phyloP scores from a whole-genome alignment of 2,329 filamentous ascomycete genomes.

The Penicillium sumatraense region DNA sequence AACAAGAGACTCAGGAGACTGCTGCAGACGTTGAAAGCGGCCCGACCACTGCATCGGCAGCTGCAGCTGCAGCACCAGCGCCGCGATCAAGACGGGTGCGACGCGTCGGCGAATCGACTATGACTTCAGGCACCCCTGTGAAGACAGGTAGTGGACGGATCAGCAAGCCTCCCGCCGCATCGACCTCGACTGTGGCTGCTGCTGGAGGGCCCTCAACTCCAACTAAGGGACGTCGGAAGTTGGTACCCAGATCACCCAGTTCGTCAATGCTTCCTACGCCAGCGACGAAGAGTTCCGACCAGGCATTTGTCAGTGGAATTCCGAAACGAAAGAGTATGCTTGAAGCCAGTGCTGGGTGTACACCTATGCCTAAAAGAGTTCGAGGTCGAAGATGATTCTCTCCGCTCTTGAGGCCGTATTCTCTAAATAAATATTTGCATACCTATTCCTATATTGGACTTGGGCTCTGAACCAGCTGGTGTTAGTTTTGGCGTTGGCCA shows the following conservation, averaged over 20 bases:
- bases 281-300: conserved; percentile 21
- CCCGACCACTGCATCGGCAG: conserved; percentile 23
- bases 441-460: background rate
- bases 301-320: conserved; percentile 25
- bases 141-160: conserved; percentile 24
- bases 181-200: conserved; percentile 12
- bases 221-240: conserved; percentile 38
- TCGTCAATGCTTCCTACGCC: conserved; percentile 22
- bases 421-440: too few relatives aligned
- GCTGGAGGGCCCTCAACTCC: conserved; percentile 29
- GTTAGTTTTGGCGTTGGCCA: background rate
- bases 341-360: conserved; percentile 41
- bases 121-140: conserved; percentile 27
- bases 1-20: conserved; percentile 6
- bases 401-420: too few relatives aligned
- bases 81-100: conserved; percentile 37
- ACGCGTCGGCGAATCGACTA: conserved; percentile 32
- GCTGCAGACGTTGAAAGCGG: conserved; percentile 20
- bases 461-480: background rate
- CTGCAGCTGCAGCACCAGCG: conserved; percentile 32
- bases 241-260: conserved; percentile 40
- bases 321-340: conserved; percentile 34
- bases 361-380: conserved; percentile 39
- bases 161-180: conserved; percentile 24
- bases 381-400: conserved; percentile 35